These are phyloP conservation scores for Nidula microcarpa DNA, from an alignment of 768 basidiomycete genomes.

Conservation along the genomic window DNA sequence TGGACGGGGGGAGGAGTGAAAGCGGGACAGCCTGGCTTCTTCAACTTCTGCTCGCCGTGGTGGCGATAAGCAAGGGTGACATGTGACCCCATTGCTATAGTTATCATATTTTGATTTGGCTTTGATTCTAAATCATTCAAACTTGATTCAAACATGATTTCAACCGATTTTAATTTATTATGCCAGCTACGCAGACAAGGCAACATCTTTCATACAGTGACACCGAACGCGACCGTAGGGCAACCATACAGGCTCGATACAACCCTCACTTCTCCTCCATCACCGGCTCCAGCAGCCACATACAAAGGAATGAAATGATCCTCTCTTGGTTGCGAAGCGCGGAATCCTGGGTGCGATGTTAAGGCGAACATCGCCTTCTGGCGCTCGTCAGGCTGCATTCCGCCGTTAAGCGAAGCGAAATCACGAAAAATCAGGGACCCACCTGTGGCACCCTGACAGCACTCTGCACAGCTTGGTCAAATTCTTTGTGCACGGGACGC, in stretches of 20 bases:
- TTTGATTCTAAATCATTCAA: no score
- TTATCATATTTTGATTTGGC: no score
- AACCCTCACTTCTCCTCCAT: constrained; percentile 45
- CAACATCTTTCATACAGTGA: constrained; percentile 25
- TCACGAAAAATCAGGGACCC: constrained; percentile 17
- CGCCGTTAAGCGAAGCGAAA: constrained; percentile 3
- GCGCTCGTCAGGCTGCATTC: constrained; percentile 42
- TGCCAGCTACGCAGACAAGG: no score
- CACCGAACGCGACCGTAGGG: constrained; percentile 65
- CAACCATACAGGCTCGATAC: constrained; percentile 53
- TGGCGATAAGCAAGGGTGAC: no score
- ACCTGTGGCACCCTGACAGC: constrained; percentile 52
- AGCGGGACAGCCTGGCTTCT: background rate
- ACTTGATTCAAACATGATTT: no score
- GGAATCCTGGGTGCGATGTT: constrained; percentile 57
- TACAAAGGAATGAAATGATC: constrained; percentile 84
- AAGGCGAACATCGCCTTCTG: constrained; percentile 55
- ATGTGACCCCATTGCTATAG: no score
- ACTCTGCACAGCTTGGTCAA: constrained; percentile 55
- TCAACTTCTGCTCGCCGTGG: no score
- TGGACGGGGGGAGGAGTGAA: background rate
- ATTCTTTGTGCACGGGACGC: constrained; percentile 43
- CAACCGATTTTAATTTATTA: no score
- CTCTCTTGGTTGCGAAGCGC: constrained; percentile 66
- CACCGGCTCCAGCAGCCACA: constrained; percentile 72